phyloP scores from a whole-genome alignment of 2,329 filamentous ascomycete genomes.

The Xylariaceae sp. region DNA sequence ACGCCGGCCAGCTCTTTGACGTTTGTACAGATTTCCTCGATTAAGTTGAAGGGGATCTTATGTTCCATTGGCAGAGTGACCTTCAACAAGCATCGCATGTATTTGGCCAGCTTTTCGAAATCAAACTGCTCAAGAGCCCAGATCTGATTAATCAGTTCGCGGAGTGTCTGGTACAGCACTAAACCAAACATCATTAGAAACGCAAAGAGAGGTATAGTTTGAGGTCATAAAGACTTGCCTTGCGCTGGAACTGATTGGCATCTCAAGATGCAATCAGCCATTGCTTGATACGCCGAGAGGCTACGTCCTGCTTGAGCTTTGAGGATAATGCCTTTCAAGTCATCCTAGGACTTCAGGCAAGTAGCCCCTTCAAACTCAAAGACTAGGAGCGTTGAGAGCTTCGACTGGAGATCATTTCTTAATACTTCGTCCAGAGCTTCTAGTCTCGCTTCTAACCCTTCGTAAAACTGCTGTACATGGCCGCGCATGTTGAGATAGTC shows the following conservation, averaged over 20 bases:
- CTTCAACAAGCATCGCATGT: slow-evolving; percentile 73
- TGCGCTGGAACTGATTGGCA: slow-evolving; percentile 44
- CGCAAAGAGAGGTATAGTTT: neutral
- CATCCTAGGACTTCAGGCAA: slow-evolving; percentile 61
- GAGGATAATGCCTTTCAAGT: slow-evolving; percentile 55
- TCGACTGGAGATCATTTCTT: slow-evolving; percentile 51
- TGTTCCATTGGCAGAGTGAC: slow-evolving; percentile 55
- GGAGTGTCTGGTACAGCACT: slow-evolving; percentile 51
- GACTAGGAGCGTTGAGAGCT: slow-evolving; percentile 61
- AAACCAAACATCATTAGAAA: slow-evolving; percentile 6
- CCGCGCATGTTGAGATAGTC: slow-evolving; percentile 57
- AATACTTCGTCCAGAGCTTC: slow-evolving; percentile 39
- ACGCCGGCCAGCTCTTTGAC: slow-evolving; percentile 48
- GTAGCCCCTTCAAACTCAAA: slow-evolving; percentile 77
- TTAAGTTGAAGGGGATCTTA: slow-evolving; percentile 50
- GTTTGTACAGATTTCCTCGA: slow-evolving; percentile 57
- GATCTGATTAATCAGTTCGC: slow-evolving; percentile 65
- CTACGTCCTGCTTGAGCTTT: slow-evolving; percentile 42
- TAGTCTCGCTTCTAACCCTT: slow-evolving; percentile 36
- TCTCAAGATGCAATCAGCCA: slow-evolving; percentile 61
- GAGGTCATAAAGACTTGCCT: slow-evolving; percentile 35
- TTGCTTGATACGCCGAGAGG: slow-evolving; percentile 50
- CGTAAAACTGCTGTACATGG: slow-evolving; percentile 56
- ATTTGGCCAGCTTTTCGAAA: slow-evolving; percentile 60
- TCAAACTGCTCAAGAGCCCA: slow-evolving; percentile 54